These are phyloP conservation scores for Andrographis paniculata DNA, from an alignment of 305 asterid species.

Conservation along the genomic window DNA sequence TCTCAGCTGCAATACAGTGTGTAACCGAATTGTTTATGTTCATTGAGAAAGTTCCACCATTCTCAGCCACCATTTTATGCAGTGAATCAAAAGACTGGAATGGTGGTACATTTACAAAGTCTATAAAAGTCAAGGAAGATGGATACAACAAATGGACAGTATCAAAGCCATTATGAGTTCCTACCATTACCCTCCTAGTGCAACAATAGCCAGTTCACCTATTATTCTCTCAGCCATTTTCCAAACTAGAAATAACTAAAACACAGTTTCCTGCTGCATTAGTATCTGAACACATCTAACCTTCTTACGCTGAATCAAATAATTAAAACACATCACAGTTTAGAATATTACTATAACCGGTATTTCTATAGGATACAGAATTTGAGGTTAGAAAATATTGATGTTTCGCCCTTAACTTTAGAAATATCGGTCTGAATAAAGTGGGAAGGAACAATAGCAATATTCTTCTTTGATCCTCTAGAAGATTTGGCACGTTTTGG, in stretches of 20 bases:
- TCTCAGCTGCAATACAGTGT: conserved; percentile 79
- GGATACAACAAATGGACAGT: conserved; percentile 13
- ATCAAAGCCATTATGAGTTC: too few relatives aligned
- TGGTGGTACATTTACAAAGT: conserved; percentile 74
- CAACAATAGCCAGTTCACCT: too few relatives aligned
- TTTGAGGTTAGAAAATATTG: conserved; percentile 54
- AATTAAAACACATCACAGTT: conserved; percentile 4
- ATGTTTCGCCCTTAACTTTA: conserved; percentile 67
- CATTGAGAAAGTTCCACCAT: conserved; percentile 94
- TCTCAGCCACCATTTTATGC: conserved; percentile 87
- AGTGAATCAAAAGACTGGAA: conserved; percentile 60
- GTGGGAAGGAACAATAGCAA: conserved; percentile 77
- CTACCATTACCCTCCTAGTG: too few relatives aligned
- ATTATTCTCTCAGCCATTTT: background rate
- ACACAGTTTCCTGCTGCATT: too few relatives aligned
- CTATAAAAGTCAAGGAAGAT: conserved; percentile 58
- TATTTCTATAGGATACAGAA: conserved; percentile 65
- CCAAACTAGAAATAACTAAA: conserved; percentile 1
- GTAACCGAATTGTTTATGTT: conserved; percentile 84
- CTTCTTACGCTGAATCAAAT: conserved; percentile 10
- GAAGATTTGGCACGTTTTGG: conserved; percentile 42
- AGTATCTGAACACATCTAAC: background rate
- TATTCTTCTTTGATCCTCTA: conserved; percentile 50
- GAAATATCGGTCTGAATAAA: conserved; percentile 83
- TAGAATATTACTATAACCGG: conserved; percentile 1